These are phyloP conservation scores for Alisma plantagoaquatica DNA, from an alignment of 106 monocot species.

Conservation along the genomic window DNA sequence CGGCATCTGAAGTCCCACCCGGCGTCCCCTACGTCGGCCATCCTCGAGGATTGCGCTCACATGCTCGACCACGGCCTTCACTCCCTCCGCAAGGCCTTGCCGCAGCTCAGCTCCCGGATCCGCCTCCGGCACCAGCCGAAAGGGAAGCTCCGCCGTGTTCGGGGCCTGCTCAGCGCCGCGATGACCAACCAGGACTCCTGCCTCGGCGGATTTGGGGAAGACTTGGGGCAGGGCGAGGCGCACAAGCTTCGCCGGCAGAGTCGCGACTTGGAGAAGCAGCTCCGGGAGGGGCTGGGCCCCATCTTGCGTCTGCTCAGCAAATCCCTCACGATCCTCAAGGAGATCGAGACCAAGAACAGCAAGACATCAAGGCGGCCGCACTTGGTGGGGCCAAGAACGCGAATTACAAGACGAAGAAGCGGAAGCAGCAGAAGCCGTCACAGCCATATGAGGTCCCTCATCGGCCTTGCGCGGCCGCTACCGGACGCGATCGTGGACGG, in stretches of 20 bases:
- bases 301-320: background rate
- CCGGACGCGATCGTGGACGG: constrained; percentile 23
- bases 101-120: constrained; percentile 25
- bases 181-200: constrained; percentile 62
- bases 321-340: background rate
- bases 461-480: constrained; percentile 25
- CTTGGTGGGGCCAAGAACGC: background rate
- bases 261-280: constrained; percentile 10
- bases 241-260: too few species aligned
- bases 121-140: constrained; percentile 6
- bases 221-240: too few species aligned
- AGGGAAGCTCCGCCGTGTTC: background rate
- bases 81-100: constrained; percentile 37
- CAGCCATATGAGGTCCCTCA: constrained; percentile 18
- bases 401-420: too few species aligned
- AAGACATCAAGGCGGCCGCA: background rate
- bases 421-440: too few species aligned
- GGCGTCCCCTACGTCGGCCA: constrained; percentile 7
- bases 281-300: constrained; percentile 10
- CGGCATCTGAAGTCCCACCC: too few species aligned
- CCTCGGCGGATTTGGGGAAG: constrained; percentile 45
- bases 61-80: constrained; percentile 61
- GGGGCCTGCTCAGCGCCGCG: constrained; percentile 27
- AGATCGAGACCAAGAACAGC: background rate
- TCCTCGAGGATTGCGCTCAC: constrained; percentile 29